Percentiles rank a stretch among this genome's conserved stretches.
Evolutionary conservation across 2,329 filamentous ascomycete species (phyloP).

Genomic region (Aspergillus neotritici): DNA sequence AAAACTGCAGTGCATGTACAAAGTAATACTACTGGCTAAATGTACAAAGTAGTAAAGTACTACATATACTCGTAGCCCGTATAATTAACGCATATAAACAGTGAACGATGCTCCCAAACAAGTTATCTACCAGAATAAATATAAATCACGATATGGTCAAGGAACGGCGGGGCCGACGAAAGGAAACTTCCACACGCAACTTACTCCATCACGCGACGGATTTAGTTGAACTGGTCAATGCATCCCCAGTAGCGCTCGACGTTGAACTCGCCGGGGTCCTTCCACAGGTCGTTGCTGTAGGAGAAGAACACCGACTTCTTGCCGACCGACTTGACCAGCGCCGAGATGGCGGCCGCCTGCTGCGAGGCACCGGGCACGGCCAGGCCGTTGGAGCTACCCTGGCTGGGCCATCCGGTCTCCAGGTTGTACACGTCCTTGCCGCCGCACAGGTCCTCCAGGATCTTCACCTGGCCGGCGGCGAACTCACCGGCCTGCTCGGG

Average conservation of each 20-base stretch:
- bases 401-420: conserved; percentile 83
- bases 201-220: no score
- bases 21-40: no score
- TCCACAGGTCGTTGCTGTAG: conserved; percentile 75
- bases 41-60: no score
- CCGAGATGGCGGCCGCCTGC: conserved; percentile 67
- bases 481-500: conserved; percentile 68
- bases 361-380: conserved; percentile 62
- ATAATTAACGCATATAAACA: no score
- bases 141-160: no score
- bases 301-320: conserved; percentile 74
- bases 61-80: no score
- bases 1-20: no score
- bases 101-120: no score
- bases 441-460: conserved; percentile 65
- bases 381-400: conserved; percentile 63
- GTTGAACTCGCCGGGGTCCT: conserved; percentile 59
- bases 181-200: conserved; percentile 4
- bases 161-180: neutral
- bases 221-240: conserved; percentile 45
- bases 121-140: no score
- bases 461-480: conserved; percentile 64
- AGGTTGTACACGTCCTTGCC: conserved; percentile 71
- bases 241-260: conserved; percentile 82
- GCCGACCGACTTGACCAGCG: conserved; percentile 63